Conservation (phyloP, 2,329 filamentous ascomycete species). For the Ophiostoma angusticollis region DNA sequence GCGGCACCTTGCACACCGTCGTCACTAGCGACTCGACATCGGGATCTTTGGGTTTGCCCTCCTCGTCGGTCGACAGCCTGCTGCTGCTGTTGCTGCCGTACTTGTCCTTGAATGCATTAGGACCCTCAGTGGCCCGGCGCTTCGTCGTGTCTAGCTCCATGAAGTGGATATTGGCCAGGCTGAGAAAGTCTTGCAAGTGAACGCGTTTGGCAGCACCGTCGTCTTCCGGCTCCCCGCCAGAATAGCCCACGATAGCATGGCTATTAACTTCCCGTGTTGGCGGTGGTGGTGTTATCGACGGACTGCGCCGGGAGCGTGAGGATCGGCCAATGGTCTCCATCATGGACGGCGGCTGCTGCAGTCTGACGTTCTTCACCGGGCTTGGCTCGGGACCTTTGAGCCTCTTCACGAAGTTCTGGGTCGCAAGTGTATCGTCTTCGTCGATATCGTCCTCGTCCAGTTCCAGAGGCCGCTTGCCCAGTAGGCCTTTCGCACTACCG, state of each 20-base stretch:
- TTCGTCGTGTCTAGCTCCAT: conserved; percentile 98
- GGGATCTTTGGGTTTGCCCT: conserved; percentile 16
- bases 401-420: conserved; percentile 51
- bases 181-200: conserved; percentile 81
- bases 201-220: conserved; percentile 52
- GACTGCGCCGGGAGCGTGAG: conserved; percentile 35
- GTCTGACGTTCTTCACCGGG: conserved; percentile 61
- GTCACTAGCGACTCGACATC: conserved; percentile 65
- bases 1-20: conserved; percentile 80
- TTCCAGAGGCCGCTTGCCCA: conserved; percentile 63
- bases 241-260: too few species aligned
- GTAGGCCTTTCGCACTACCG: conserved; percentile 57
- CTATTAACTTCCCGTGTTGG: too few species aligned
- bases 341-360: conserved; percentile 56
- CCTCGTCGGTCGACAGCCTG: conserved; percentile 15
- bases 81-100: conserved; percentile 15
- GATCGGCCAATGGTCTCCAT: conserved; percentile 51
- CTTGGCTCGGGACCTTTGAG: conserved; percentile 60
- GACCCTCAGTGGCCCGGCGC: conserved; percentile 67
- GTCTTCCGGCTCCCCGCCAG: too few species aligned
- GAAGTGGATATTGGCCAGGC: conserved; percentile 92
- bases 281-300: conserved; percentile 18
- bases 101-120: conserved; percentile 32
- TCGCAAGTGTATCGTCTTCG: conserved; percentile 38
- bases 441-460: conserved; percentile 42